Percentiles rank a stretch among this genome's conserved stretches.
phyloP scores from a whole-genome alignment of 768 basidiomycete genomes.

The Amanita molliuscula region DNA sequence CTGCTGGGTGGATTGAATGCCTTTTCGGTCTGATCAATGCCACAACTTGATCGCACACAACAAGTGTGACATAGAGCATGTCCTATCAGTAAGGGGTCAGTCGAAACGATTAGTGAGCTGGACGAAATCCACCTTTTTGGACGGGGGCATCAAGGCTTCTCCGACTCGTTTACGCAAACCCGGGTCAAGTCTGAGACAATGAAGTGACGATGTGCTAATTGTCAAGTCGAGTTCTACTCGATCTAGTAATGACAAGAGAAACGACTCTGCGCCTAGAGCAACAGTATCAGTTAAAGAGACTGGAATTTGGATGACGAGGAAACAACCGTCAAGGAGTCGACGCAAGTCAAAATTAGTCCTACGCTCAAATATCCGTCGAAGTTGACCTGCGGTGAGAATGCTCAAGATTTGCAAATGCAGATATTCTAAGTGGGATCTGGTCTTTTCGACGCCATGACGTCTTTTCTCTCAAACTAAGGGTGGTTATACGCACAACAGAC shows the following conservation, averaged over 20 bases:
- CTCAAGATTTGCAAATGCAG: conserved; percentile 89
- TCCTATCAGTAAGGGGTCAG: conserved; percentile 39
- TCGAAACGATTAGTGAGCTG: neutral
- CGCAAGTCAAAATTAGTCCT: conserved; percentile 88
- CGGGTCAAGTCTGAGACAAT: conserved; percentile 70
- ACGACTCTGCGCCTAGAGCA: conserved; percentile 64
- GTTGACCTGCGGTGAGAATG: conserved; percentile 77
- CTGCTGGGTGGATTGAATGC: conserved; percentile 92
- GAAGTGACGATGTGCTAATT: conserved; percentile 70
- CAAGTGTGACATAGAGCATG: conserved; percentile 83
- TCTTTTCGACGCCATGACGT: conserved; percentile 54
- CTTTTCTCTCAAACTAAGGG: neutral
- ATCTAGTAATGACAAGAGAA: conserved; percentile 61
- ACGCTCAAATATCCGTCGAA: conserved; percentile 78
- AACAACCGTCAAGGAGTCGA: conserved; percentile 55
- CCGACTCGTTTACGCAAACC: conserved; percentile 63
- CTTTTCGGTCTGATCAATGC: conserved; percentile 85
- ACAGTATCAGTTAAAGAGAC: neutral
- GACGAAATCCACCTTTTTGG: conserved; percentile 53
- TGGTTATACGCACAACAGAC: conserved; percentile 61
- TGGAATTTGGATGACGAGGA: neutral
- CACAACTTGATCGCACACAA: conserved; percentile 68
- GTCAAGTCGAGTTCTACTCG: conserved; percentile 73
- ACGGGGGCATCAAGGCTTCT: conserved; percentile 67
- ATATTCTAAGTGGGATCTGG: conserved; percentile 89